phyloP scores from a whole-genome alignment of 2,329 filamentous ascomycete genomes.

The Podosphaera xanthii region DNA sequence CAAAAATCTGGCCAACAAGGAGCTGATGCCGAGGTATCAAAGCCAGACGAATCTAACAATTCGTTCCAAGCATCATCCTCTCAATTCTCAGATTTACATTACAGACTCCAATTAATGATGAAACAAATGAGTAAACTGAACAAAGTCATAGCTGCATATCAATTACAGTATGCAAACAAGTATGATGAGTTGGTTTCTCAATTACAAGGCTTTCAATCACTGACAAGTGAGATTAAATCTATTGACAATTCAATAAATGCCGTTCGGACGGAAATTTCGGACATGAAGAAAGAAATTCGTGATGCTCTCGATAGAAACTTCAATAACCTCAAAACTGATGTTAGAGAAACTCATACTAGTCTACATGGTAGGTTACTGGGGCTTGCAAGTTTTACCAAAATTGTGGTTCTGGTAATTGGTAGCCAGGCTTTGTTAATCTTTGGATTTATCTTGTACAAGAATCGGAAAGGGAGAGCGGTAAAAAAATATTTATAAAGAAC shows the following conservation, averaged over 20 bases:
- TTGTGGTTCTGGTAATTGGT: slow-evolving; percentile 10
- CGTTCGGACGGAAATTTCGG: slow-evolving; percentile 32
- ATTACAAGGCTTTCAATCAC: slow-evolving; percentile 11
- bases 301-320: slow-evolving; percentile 10
- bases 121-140: slow-evolving; percentile 44
- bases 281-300: slow-evolving; percentile 28
- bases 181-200: slow-evolving; percentile 5
- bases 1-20: slow-evolving; percentile 16
- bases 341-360: slow-evolving; percentile 8
- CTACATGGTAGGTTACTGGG: neutral
- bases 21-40: slow-evolving; percentile 1
- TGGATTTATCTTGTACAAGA: slow-evolving; percentile 15
- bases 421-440: slow-evolving; percentile 11
- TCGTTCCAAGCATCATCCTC: slow-evolving; percentile 23
- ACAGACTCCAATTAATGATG: slow-evolving; percentile 52
- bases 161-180: slow-evolving; percentile 28
- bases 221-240: slow-evolving; percentile 25
- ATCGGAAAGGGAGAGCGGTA: slow-evolving; percentile 9
- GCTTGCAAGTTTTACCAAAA: slow-evolving; percentile 1
- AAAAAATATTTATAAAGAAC: slow-evolving; percentile 16
- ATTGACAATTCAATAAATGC: neutral
- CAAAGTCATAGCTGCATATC: slow-evolving; percentile 28
- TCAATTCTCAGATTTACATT: slow-evolving; percentile 70
- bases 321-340: slow-evolving; percentile 8
- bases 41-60: slow-evolving; percentile 16